phyloP scores from a whole-genome alignment of 106 monocot species.

The Phalaenopsis equestris region DNA sequence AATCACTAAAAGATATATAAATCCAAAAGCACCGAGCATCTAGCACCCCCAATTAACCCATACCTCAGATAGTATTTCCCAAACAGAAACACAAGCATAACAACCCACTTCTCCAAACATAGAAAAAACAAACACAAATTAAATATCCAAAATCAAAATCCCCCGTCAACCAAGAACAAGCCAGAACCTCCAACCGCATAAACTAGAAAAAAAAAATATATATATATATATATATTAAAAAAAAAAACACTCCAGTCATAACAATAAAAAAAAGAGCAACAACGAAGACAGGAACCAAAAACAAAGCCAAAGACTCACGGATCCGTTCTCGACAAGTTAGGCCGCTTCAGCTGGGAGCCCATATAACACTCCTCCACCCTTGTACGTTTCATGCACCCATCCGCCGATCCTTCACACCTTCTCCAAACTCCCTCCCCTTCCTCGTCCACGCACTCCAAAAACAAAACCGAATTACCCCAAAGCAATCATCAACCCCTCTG shows the following conservation, averaged over 20 bases:
- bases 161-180: constrained; percentile 5
- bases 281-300: neutral
- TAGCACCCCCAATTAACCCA: neutral
- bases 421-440: neutral
- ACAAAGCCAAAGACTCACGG: constrained; percentile 16
- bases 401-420: neutral
- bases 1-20: neutral
- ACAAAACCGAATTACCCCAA: neutral
- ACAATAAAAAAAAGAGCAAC: neutral
- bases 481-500: neutral
- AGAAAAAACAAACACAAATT: neutral
- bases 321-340: constrained; percentile 24
- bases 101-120: constrained; percentile 2
- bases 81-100: neutral
- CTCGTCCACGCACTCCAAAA: neutral
- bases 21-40: neutral
- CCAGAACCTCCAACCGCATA: neutral
- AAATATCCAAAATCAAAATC: neutral
- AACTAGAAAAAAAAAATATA: neutral
- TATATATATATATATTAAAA: no score
- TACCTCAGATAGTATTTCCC: neutral
- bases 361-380: constrained; percentile 20
- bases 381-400: constrained; percentile 8
- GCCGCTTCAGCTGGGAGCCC: constrained; percentile 29
- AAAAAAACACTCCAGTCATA: neutral